Evolutionary conservation across 495 filamentous ascomycete species (phyloP), one percentile per base, ranked within the genome.

Genomic region (Terfezia boudieri): DNA sequence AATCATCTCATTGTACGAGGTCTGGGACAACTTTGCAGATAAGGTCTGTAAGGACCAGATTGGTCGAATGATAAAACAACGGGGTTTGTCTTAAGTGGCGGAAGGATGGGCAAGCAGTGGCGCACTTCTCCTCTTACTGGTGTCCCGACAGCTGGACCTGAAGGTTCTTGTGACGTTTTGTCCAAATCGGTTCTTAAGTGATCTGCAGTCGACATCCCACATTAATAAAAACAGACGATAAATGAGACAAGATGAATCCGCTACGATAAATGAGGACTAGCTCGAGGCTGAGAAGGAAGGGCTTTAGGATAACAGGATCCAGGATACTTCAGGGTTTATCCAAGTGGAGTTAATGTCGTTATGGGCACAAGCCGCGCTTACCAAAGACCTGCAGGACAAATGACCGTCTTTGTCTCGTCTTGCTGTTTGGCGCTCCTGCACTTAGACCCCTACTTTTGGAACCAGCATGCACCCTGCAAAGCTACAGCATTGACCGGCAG

Each of bases 1-100:
- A 70, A 75, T 96, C 52, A 86, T 98, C 46, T 92, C 86, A 4
- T 75, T 98, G 57, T 98, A 96, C 68, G 87, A 94, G 66, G 75
- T 85, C 36, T 86, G 86, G 73, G 90, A 98, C 64, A 74, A 78
- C 60, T 94, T 89, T 61, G 84, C 79, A 58, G 88, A 96, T 61
- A 89, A 90, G 67, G 69, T 70, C 16, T 83, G 78, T 61, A 83
- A 80, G 64, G 82, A 84, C 56, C 73, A 83, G 56, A 80, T 98
- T 59, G 79, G 76, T 22, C 73, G 85, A 46, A 87, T 89, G 70
- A 77, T 94, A 52, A 93, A 90, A 68, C 80, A 77, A 32, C 74
- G 83, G 62, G 81, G 79, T n/a, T 66, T 93, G 41, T 14, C 41
- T 14, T 46, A 8, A 46, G 26, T 32, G 26, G 26, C 26, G 26